These are phyloP conservation scores for Diaporthe longicolla DNA, from an alignment of 2,329 filamentous ascomycete genomes.

Conservation along the genomic window DNA sequence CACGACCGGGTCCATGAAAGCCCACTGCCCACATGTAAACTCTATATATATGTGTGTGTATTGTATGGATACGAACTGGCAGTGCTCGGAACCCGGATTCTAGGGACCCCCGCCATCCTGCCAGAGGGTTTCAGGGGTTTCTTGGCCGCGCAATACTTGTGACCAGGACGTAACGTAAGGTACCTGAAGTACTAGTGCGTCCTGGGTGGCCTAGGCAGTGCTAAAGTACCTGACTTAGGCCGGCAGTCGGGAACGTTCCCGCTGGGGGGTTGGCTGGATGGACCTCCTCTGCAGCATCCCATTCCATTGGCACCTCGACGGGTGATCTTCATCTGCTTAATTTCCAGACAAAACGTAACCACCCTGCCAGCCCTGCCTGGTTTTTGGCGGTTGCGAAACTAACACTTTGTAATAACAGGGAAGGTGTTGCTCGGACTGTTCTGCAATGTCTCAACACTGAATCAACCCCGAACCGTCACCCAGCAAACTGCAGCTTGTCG, in stretches of 20 bases:
- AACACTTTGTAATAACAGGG: slow-evolving; percentile 7
- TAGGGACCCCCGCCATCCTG: slow-evolving; percentile 2
- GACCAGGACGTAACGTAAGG: slow-evolving; percentile 12
- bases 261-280: slow-evolving; percentile 6
- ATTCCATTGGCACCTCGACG: slow-evolving; percentile 21
- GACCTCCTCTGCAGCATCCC: slow-evolving; percentile 15
- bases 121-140: slow-evolving; percentile 9
- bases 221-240: neutral
- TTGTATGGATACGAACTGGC: neutral
- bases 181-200: neutral
- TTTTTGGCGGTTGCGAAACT: slow-evolving; percentile 4
- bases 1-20: neutral
- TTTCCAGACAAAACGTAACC: slow-evolving; percentile 19
- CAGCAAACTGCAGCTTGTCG: neutral
- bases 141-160: slow-evolving; percentile 25
- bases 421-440: neutral
- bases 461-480: slow-evolving; percentile 15
- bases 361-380: neutral
- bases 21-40: neutral
- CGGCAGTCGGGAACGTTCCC: neutral
- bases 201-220: neutral
- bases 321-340: slow-evolving; percentile 31
- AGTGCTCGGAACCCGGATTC: neutral
- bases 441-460: slow-evolving; percentile 28
- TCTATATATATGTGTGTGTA: neutral